phyloP scores from a whole-genome alignment of 2,329 filamentous ascomycete genomes.

The Aspergillus hiratsukae region DNA sequence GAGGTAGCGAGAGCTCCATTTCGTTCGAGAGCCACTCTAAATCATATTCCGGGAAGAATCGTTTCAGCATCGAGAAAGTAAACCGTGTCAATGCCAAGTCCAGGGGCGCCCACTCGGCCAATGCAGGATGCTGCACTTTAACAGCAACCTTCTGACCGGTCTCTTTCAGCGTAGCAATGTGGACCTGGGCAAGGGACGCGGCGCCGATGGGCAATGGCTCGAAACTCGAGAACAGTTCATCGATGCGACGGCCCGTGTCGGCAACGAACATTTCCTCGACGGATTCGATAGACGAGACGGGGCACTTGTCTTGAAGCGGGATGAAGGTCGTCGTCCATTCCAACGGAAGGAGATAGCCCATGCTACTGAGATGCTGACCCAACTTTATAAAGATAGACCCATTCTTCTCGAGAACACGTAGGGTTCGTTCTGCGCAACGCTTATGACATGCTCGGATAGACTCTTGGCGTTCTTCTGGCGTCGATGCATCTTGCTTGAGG shows the following conservation, averaged over 20 bases:
- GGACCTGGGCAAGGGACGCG: constrained; percentile 90
- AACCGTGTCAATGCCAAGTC: constrained; percentile 83
- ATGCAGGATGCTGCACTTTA: constrained; percentile 87
- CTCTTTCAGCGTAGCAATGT: constrained; percentile 76
- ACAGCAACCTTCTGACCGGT: constrained; percentile 86
- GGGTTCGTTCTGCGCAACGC: constrained; percentile 82
- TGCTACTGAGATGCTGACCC: constrained; percentile 89
- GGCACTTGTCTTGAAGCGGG: constrained; percentile 91
- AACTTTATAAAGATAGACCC: constrained; percentile 98
- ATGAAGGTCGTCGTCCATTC: constrained; percentile 97
- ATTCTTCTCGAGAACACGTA: constrained; percentile 86
- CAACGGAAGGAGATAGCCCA: constrained; percentile 86
- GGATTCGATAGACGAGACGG: constrained; percentile 81
- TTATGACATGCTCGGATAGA: constrained; percentile 80
- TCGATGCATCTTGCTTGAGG: constrained; percentile 63
- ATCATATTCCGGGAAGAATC: constrained; percentile 96
- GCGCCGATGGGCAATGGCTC: constrained; percentile 77
- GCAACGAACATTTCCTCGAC: constrained; percentile 79
- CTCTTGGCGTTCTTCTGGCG: constrained; percentile 61
- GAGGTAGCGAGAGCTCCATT: constrained; percentile 84
- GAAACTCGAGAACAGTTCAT: constrained; percentile 83
- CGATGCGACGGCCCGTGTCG: constrained; percentile 75
- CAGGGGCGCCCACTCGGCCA: constrained; percentile 85
- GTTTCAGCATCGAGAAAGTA: constrained; percentile 83
- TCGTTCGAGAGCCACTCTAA: constrained; percentile 92